Percentiles rank a stretch among this genome's conserved stretches.
Evolutionary conservation across 257 asterid species (phyloP).

Genomic region (Marsdenia floribunda): DNA sequence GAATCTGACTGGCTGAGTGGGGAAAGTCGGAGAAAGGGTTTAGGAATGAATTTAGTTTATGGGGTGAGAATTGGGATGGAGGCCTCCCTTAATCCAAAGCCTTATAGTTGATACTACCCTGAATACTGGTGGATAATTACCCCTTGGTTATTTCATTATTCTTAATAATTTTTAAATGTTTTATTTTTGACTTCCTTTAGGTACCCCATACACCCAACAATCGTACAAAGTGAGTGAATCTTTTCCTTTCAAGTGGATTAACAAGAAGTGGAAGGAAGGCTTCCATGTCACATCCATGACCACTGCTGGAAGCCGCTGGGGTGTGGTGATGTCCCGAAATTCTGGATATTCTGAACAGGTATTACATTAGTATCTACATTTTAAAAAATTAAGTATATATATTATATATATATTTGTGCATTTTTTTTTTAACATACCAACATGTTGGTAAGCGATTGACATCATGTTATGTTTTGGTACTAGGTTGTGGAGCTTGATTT

Average conservation of each 20-base stretch:
- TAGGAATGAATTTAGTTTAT: background rate
- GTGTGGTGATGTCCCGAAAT: slow-evolving; percentile 95
- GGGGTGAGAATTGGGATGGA: background rate
- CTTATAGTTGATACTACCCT: no score
- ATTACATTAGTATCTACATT: slow-evolving; percentile 4
- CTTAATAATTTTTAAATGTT: background rate
- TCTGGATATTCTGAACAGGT: slow-evolving; percentile 96
- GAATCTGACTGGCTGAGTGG: background rate
- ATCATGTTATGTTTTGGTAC: background rate
- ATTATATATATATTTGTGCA: background rate
- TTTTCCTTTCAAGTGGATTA: slow-evolving; percentile 97
- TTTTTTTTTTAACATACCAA: no score
- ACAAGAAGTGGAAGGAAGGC: slow-evolving; percentile 98
- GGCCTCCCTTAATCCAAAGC: background rate
- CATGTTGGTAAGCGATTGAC: background rate
- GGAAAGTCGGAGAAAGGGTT: background rate
- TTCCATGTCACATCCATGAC: slow-evolving; percentile 98
- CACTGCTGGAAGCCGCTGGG: slow-evolving; percentile 99
- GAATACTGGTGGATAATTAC: background rate
- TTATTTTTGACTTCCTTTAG: slow-evolving; percentile 26
- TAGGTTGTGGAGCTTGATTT: slow-evolving; percentile 97
- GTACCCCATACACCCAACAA: slow-evolving; percentile 95
- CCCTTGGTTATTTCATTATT: background rate
- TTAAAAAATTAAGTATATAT: background rate
- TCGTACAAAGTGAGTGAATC: slow-evolving; percentile 97